Evolutionary conservation across 441 rosid species (phyloP).

Genomic region (Kokia cookei): DNA sequence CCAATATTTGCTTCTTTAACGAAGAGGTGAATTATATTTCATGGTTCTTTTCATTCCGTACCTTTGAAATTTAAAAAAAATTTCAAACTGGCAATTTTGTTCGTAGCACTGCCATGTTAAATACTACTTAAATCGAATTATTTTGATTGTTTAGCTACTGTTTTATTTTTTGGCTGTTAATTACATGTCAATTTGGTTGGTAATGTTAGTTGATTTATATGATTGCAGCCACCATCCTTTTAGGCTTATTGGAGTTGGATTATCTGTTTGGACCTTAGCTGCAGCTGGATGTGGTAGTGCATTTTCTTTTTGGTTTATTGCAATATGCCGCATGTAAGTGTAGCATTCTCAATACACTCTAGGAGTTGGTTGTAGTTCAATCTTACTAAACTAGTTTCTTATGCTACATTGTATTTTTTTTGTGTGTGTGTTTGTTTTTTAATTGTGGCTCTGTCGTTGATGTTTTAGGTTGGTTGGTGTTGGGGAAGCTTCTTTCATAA

Average conservation of each 20-base stretch:
- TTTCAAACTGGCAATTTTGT: not conserved
- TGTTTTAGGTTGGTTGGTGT: constrained; percentile 62
- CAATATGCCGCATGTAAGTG: constrained; percentile 54
- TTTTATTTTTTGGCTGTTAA: not conserved
- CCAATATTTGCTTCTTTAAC: constrained; percentile 62
- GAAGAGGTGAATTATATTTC: constrained; percentile 35
- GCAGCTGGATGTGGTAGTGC: constrained; percentile 56
- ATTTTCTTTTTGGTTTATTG: constrained; percentile 64
- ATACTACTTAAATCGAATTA: not conserved
- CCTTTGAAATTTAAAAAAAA: not conserved
- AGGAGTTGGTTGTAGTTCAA: not conserved
- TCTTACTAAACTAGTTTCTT: not conserved
- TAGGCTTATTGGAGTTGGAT: constrained; percentile 60
- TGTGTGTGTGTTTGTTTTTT: not conserved
- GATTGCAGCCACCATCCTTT: constrained; percentile 53
- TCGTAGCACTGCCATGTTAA: not conserved
- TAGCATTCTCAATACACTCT: not conserved
- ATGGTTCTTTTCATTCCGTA: not conserved
- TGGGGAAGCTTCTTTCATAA: constrained; percentile 76
- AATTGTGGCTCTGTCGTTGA: not conserved
- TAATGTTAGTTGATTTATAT: constrained; percentile 5
- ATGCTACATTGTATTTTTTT: not conserved
- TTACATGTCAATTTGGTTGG: not conserved
- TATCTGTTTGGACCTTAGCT: constrained; percentile 62
- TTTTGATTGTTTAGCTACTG: not conserved